phyloP scores from a whole-genome alignment of 257 asterid species.

The Henckelia pumila region DNA sequence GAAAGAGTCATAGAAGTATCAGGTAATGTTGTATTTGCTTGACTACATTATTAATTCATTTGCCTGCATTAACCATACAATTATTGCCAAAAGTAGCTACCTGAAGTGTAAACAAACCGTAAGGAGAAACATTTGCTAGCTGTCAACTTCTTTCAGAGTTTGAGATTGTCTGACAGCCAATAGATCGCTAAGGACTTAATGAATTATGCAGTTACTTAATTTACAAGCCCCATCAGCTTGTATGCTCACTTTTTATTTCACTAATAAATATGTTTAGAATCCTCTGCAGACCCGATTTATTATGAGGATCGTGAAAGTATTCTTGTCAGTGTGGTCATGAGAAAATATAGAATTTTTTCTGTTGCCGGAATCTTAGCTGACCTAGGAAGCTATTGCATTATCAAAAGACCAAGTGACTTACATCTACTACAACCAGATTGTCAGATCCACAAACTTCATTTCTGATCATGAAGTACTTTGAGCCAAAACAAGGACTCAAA shows the following conservation, averaged over 20 bases:
- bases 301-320: not conserved
- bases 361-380: not conserved
- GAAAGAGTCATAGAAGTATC: not conserved
- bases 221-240: not conserved
- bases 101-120: not conserved
- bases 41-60: not conserved
- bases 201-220: not conserved
- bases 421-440: no score
- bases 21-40: no score
- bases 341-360: not conserved
- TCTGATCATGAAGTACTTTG: slow-evolving; percentile 5
- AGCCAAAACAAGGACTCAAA: slow-evolving; percentile 1
- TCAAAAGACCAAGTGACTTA: no score
- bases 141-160: not conserved
- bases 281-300: not conserved
- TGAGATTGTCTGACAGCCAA: not conserved
- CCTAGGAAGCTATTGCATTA: no score
- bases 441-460: not conserved
- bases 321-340: not conserved
- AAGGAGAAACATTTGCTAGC: not conserved
- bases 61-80: not conserved
- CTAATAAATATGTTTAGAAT: not conserved
- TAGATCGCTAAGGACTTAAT: not conserved
- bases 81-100: not conserved
- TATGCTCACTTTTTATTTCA: not conserved